phyloP scores from a whole-genome alignment of 2,329 filamentous ascomycete species.

The Exophiala oligosperma region DNA sequence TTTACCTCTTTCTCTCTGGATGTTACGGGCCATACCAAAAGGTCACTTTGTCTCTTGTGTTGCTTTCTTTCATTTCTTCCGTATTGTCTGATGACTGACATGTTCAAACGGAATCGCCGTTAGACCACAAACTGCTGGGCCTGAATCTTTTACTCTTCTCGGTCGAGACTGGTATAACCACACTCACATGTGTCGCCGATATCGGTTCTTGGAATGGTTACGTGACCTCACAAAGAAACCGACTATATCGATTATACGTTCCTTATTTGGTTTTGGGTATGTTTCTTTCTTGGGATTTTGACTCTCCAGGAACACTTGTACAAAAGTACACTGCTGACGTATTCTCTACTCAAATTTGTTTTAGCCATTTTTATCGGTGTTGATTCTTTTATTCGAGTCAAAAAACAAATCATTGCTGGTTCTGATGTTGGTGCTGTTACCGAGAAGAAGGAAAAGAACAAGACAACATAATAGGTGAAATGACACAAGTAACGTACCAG shows the following conservation, averaged over 20 bases:
- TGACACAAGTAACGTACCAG: too few relatives aligned
- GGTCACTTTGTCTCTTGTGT: conserved; percentile 36
- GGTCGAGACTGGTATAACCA: conserved; percentile 61
- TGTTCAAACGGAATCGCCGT: too few relatives aligned
- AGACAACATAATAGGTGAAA: too few relatives aligned
- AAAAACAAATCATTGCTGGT: conserved; percentile 13
- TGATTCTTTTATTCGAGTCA: conserved; percentile 40
- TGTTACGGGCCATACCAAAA: conserved; percentile 54
- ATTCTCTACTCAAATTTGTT: too few relatives aligned
- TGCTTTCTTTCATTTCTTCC: too few relatives aligned
- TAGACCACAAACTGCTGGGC: conserved; percentile 59
- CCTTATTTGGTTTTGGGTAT: conserved; percentile 59
- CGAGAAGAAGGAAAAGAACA: too few relatives aligned
- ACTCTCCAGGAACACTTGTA: too few relatives aligned
- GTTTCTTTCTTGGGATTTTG: conserved; percentile 30
- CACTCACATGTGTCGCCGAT: conserved; percentile 62
- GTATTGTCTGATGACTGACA: too few relatives aligned
- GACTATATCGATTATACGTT: conserved; percentile 55
- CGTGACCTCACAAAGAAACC: conserved; percentile 46
- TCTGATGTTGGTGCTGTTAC: neutral
- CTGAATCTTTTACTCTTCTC: conserved; percentile 62
- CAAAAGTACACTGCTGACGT: too few relatives aligned
- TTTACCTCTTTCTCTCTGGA: conserved; percentile 61
- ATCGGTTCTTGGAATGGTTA: conserved; percentile 57
- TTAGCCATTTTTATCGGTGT: conserved; percentile 40